Conservation (phyloP, 1,139 yeast genomes). For the Diutina rugosa region DNA sequence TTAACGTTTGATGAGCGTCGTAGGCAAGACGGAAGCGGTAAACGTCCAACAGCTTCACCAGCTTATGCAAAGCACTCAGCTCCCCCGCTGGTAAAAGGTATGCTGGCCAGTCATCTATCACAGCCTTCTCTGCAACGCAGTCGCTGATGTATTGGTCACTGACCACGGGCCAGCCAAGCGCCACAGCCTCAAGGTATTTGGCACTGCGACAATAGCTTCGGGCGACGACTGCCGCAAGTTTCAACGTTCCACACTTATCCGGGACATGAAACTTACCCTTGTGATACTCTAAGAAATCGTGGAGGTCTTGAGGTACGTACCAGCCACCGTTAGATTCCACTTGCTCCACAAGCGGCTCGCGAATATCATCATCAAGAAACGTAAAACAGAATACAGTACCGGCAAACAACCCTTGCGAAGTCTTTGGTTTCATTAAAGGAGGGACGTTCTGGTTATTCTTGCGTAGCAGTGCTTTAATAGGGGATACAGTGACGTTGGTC, state of each 20-base stretch:
- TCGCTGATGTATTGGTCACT: constrained; percentile 50
- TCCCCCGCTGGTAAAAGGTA: constrained; percentile 69
- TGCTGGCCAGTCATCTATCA: constrained; percentile 28
- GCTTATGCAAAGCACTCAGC: constrained; percentile 18
- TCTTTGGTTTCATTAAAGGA: background rate
- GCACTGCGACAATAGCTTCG: constrained; percentile 48
- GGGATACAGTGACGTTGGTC: background rate
- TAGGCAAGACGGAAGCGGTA: constrained; percentile 21
- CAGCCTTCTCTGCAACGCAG: constrained; percentile 18
- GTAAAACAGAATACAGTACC: background rate
- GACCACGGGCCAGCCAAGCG: constrained; percentile 82
- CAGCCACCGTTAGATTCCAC: background rate
- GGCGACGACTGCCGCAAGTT: constrained; percentile 58
- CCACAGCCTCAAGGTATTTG: constrained; percentile 74
- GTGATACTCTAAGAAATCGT: background rate
- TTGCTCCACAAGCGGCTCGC: background rate
- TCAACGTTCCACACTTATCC: constrained; percentile 10
- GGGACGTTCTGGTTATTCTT: background rate
- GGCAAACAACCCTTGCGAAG: background rate
- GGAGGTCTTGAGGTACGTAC: background rate
- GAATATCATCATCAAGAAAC: background rate
- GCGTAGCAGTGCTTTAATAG: background rate
- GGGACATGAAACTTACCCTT: background rate
- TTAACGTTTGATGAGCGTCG: constrained; percentile 12
- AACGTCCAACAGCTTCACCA: constrained; percentile 29